Conservation (phyloP, 1,284 basidiomycete genomes). For the Tranzscheliella williamsii region DNA sequence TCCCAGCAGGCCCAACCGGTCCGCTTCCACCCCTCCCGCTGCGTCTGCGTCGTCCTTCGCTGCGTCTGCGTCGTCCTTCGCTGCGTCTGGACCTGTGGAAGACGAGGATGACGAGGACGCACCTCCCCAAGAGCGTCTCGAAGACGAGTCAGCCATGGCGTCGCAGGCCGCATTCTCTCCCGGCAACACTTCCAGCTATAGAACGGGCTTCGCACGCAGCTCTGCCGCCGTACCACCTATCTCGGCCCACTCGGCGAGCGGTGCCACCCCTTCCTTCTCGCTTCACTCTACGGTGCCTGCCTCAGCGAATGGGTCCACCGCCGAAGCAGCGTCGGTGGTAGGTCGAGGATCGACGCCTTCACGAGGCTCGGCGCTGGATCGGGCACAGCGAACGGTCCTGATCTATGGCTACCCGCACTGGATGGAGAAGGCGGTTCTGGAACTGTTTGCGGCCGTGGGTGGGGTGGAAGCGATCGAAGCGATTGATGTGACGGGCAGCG, state of each 20-base stretch:
- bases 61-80: slow-evolving; percentile 2
- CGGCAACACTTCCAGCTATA: slow-evolving; percentile 3
- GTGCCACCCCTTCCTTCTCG: neutral
- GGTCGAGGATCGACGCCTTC: neutral
- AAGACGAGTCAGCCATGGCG: slow-evolving; percentile 25
- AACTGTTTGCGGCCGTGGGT: slow-evolving; percentile 40
- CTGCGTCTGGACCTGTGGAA: slow-evolving; percentile 16
- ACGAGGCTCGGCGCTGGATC: slow-evolving; percentile 12
- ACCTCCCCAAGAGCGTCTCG: slow-evolving; percentile 34
- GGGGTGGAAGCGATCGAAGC: slow-evolving; percentile 39
- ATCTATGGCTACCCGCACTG: slow-evolving; percentile 43
- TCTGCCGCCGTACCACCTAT: neutral
- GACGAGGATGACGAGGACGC: slow-evolving; percentile 41
- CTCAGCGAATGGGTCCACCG: neutral
- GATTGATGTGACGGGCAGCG: slow-evolving; percentile 36
- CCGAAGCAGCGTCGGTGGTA: slow-evolving; percentile 1
- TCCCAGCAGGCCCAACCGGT: slow-evolving; percentile 17
- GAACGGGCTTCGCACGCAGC: neutral
- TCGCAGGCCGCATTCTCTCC: slow-evolving; percentile 10
- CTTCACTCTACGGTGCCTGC: neutral
- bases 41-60: slow-evolving; percentile 15
- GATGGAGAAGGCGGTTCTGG: slow-evolving; percentile 43
- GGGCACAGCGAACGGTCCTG: slow-evolving; percentile 41
- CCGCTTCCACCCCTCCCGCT: slow-evolving; percentile 26
- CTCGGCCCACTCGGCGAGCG: neutral